Conservation (phyloP, 2,329 filamentous ascomycete species). For the Alternaria arborescens region DNA sequence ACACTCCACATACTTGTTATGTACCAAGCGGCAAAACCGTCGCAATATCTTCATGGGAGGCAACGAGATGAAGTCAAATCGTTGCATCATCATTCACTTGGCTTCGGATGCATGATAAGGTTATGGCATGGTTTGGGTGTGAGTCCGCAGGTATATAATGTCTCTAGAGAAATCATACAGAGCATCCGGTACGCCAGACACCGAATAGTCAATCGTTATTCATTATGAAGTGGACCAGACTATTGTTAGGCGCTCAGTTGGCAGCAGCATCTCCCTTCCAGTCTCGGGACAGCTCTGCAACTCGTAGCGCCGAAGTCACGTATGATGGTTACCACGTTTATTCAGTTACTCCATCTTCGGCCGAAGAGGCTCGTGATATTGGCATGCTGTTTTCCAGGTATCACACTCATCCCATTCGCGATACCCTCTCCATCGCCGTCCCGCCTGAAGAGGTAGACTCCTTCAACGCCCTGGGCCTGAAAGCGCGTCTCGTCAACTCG, state of each 20-base stretch:
- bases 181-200: neutral
- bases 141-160: neutral
- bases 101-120: slow-evolving; percentile 4
- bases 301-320: slow-evolving; percentile 11
- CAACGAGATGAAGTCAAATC: neutral
- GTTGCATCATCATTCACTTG: slow-evolving; percentile 11
- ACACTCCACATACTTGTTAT: slow-evolving; percentile 9
- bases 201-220: neutral
- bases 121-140: neutral
- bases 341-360: slow-evolving; percentile 25
- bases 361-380: slow-evolving; percentile 25
- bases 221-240: slow-evolving; percentile 21
- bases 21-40: neutral
- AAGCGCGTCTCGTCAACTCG: slow-evolving; percentile 53
- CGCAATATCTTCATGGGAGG: neutral
- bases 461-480: slow-evolving; percentile 51
- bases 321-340: slow-evolving; percentile 35
- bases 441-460: slow-evolving; percentile 49
- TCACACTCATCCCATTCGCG: slow-evolving; percentile 31
- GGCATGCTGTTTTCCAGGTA: slow-evolving; percentile 25
- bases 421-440: slow-evolving; percentile 47
- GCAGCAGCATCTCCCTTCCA: slow-evolving; percentile 22
- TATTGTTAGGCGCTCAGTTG: slow-evolving; percentile 21
- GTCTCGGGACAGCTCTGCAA: neutral
- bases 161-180: neutral